These are phyloP conservation scores for Globisporangium viniferum DNA, from an alignment of 352 stramenopile genomes.

Conservation along the genomic window DNA sequence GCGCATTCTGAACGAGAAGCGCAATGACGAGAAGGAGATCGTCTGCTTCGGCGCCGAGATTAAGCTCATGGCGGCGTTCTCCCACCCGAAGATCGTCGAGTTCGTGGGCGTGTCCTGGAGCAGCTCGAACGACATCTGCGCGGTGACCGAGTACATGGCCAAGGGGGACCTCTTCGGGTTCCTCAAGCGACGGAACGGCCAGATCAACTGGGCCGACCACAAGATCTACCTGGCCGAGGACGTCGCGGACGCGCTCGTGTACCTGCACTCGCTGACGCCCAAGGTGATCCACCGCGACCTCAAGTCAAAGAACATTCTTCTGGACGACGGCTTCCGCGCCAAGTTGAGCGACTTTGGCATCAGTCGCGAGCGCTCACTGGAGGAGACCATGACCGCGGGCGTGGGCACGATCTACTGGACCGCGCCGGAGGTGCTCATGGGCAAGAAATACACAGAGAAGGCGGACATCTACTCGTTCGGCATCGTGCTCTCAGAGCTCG, in stretches of 20 bases:
- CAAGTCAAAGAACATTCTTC: constrained; percentile 77
- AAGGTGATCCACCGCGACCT: constrained; percentile 83
- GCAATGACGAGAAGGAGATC: constrained; percentile 81
- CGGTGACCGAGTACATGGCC: constrained; percentile 82
- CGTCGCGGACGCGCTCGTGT: constrained; percentile 66
- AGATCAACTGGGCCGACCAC: constrained; percentile 72
- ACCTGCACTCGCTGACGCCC: constrained; percentile 65
- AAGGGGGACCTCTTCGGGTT: constrained; percentile 74
- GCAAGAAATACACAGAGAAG: constrained; percentile 84
- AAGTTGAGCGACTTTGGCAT: constrained; percentile 81
- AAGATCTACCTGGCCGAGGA: constrained; percentile 74
- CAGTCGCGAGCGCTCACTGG: constrained; percentile 65
- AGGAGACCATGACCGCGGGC: constrained; percentile 80
- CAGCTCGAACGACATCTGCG: constrained; percentile 61
- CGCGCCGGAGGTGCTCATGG: constrained; percentile 75
- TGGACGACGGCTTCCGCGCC: constrained; percentile 57
- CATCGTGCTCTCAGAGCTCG: constrained; percentile 78
- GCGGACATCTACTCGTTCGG: constrained; percentile 85
- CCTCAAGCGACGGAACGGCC: constrained; percentile 58
- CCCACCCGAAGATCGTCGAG: constrained; percentile 79
- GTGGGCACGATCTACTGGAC: constrained; percentile 87
- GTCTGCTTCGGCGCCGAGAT: constrained; percentile 83
- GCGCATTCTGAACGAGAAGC: constrained; percentile 77
- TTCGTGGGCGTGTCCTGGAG: constrained; percentile 80
- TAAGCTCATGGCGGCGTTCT: constrained; percentile 83